Conservation (phyloP, 139 green algal genomes). For the Nannochloris sp. region DNA sequence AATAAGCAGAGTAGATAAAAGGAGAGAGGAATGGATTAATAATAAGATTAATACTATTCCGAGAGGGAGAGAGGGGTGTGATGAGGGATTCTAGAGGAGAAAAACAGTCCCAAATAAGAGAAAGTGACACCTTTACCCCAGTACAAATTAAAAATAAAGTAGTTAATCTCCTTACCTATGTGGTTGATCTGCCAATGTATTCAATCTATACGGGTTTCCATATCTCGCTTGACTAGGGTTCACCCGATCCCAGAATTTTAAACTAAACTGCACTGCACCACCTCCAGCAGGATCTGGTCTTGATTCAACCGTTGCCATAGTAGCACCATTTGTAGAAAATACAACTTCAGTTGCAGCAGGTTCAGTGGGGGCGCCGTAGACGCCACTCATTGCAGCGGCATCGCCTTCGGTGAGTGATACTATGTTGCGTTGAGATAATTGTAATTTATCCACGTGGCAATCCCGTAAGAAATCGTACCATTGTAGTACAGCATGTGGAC, state of each 20-base stretch:
- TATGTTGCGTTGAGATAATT: slow-evolving; percentile 47
- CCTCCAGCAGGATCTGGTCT: slow-evolving; percentile 28
- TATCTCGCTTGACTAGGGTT: not conserved
- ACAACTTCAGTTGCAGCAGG: slow-evolving; percentile 32
- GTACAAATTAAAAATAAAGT: no score
- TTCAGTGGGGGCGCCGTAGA: slow-evolving; percentile 4
- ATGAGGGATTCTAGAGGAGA: no score
- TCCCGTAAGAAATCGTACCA: slow-evolving; percentile 51
- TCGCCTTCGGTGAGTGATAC: slow-evolving; percentile 31
- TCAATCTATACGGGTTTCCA: slow-evolving; percentile 30
- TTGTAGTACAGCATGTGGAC: slow-evolving; percentile 47
- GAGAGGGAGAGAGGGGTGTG: no score
- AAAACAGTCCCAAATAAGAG: no score
- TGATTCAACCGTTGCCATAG: slow-evolving; percentile 52
- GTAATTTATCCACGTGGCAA: slow-evolving; percentile 41
- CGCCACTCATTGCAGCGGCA: not conserved
- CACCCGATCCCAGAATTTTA: slow-evolving; percentile 8
- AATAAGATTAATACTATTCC: not conserved
- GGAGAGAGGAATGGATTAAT: not conserved
- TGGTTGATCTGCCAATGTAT: slow-evolving; percentile 46
- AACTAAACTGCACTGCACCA: not conserved
- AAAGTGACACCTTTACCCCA: no score
- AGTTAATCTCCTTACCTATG: no score
- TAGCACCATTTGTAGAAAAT: slow-evolving; percentile 32
- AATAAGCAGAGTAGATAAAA: not conserved